Evolutionary conservation across 2,329 filamentous ascomycete species (phyloP).

Genomic region (Pseudogymnoascus sp.): DNA sequence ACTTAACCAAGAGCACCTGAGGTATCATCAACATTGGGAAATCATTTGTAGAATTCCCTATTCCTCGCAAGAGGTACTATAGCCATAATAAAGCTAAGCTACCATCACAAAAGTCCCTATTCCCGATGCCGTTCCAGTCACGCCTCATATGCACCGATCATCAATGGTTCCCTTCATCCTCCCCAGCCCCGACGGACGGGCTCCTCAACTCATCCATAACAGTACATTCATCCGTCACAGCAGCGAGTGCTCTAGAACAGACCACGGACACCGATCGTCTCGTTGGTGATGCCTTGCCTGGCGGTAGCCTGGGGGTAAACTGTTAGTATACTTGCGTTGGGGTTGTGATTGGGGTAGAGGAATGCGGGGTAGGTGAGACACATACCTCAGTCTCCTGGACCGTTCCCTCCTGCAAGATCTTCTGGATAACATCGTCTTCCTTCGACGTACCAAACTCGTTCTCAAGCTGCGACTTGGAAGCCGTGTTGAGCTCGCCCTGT

Average conservation of each 20-base stretch:
- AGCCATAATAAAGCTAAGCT: background rate
- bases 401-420: conserved; percentile 71
- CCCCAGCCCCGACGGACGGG: background rate
- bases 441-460: conserved; percentile 79
- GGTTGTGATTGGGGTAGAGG: background rate
- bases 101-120: background rate
- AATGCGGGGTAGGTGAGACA: conserved; percentile 13
- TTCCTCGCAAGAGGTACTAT: conserved; percentile 5
- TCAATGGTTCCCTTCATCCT: background rate
- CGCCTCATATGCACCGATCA: background rate
- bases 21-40: background rate
- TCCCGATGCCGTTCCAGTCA: background rate
- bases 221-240: background rate
- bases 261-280: background rate
- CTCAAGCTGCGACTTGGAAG: conserved; percentile 67
- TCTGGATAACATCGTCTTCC: conserved; percentile 72
- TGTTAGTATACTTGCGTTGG: conserved; percentile 1
- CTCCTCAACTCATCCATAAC: background rate
- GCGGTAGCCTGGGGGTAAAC: background rate
- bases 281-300: conserved; percentile 5
- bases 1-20: background rate
- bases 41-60: background rate
- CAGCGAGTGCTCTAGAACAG: conserved; percentile 2
- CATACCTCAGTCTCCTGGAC: conserved; percentile 55
- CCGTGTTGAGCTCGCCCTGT: conserved; percentile 70